phyloP scores from a whole-genome alignment of 306 rosid species.

The Sphenostylis stenocarpa region DNA sequence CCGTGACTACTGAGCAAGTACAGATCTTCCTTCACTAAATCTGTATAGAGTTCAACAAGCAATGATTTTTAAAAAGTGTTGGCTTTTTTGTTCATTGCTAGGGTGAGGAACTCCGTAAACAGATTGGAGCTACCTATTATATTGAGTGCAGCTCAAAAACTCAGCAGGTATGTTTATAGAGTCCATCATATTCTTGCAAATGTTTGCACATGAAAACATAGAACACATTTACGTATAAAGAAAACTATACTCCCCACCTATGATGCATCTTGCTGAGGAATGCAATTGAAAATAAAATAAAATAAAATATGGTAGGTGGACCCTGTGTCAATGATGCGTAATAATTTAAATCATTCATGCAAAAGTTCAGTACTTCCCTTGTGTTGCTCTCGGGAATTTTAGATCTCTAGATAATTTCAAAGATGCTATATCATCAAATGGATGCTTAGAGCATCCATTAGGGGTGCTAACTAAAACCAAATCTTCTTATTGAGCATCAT shows the following conservation, averaged over 20 bases:
- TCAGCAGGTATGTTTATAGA: constrained; percentile 67
- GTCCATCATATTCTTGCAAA: constrained; percentile 17
- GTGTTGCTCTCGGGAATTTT: not conserved
- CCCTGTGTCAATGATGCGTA: not conserved
- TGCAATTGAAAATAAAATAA: not conserved
- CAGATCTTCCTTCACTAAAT: constrained; percentile 24
- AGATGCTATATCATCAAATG: not conserved
- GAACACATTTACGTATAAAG: not conserved
- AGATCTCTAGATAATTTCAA: not conserved
- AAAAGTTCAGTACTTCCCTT: too few relatives aligned
- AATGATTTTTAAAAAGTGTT: not conserved
- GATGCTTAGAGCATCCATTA: not conserved
- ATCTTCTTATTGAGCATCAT: not conserved
- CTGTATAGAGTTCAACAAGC: constrained; percentile 20
- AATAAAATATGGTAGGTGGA: not conserved
- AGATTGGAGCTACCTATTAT: constrained; percentile 76
- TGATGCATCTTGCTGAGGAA: not conserved
- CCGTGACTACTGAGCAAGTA: constrained; percentile 86
- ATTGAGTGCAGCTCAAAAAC: constrained; percentile 97
- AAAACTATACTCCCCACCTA: not conserved
- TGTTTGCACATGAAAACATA: not conserved
- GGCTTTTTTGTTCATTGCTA: constrained; percentile 39
- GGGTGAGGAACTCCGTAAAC: constrained; percentile 95
- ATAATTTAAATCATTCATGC: not conserved
- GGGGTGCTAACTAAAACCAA: not conserved